A percentile compares a stretch with the other conserved stretches of the same genome.
Evolutionary conservation across 805 yeast genomes (phyloP).

Genomic region (Candida takata): DNA sequence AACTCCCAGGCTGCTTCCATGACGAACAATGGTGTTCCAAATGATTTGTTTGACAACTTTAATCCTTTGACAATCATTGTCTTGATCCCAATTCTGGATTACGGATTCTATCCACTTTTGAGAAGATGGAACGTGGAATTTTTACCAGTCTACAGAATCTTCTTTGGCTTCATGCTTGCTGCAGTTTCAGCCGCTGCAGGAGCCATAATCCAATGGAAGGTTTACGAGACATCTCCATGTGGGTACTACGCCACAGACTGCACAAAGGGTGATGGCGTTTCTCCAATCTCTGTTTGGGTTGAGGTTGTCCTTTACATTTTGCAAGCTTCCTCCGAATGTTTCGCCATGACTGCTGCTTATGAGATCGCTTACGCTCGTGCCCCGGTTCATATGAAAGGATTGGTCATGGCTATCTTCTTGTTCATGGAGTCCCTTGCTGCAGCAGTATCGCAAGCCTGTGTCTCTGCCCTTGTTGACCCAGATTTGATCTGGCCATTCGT

Average conservation of each 20-base stretch:
- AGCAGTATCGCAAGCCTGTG: conserved; percentile 66
- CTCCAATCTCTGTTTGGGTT: conserved; percentile 54
- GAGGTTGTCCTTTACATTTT: conserved; percentile 63
- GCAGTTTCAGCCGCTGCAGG: conserved; percentile 28
- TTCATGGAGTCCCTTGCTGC: conserved; percentile 73
- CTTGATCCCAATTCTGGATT: conserved; percentile 66
- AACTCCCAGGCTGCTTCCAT: conserved; percentile 57
- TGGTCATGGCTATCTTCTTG: conserved; percentile 48
- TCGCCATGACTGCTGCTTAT: conserved; percentile 74
- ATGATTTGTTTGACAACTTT: conserved; percentile 70
- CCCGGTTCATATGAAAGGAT: conserved; percentile 45
- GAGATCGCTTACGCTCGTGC: conserved; percentile 84
- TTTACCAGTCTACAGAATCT: conserved; percentile 66
- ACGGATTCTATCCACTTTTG: conserved; percentile 46
- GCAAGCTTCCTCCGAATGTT: conserved; percentile 71
- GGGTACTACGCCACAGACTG: conserved; percentile 56
- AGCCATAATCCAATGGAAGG: conserved; percentile 51
- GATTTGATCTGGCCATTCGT: conserved; percentile 63
- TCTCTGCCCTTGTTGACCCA: conserved; percentile 62
- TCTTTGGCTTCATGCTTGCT: conserved; percentile 61
- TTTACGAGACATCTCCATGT: conserved; percentile 70
- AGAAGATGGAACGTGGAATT: conserved; percentile 44
- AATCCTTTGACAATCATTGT: conserved; percentile 71
- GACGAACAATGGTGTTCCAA: conserved; percentile 69
- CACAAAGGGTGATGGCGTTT: conserved; percentile 25